These are phyloP conservation scores for Combretum micranthum DNA, from an alignment of 345 rosid species.

Conservation along the genomic window DNA sequence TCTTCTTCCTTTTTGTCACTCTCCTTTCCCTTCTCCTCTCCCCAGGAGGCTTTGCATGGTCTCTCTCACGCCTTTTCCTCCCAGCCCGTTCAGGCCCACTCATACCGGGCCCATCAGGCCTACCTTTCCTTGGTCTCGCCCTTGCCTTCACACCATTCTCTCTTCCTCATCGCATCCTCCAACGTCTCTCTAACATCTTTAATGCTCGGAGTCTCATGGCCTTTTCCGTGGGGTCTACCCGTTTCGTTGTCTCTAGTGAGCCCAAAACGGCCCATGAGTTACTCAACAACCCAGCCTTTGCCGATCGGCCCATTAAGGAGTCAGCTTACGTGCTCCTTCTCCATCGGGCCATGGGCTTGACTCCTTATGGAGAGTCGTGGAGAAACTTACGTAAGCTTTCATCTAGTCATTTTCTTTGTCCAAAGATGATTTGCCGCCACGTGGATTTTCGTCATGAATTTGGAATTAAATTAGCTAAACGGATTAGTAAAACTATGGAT, in stretches of 20 bases:
- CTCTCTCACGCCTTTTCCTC: constrained; percentile 1
- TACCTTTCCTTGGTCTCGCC: not conserved
- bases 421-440: not conserved
- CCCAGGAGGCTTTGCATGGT: constrained; percentile 15
- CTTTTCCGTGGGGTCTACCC: not conserved
- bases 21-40: not conserved
- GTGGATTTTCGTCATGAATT: too few species aligned
- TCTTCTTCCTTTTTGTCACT: not conserved
- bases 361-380: constrained; percentile 1
- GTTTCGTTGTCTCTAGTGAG: not conserved
- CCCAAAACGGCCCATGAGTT: not conserved
- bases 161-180: not conserved
- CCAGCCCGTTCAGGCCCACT: not conserved
- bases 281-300: constrained; percentile 1
- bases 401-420: not conserved
- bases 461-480: too few species aligned
- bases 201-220: not conserved
- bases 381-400: not conserved
- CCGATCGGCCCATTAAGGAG: constrained; percentile 3
- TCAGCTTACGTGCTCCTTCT: constrained; percentile 1
- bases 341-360: constrained; percentile 2
- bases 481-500: too few species aligned
- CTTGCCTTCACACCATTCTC: not conserved
- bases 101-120: not conserved
- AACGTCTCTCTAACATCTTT: not conserved